Base-by-base conservation (phyloP, 148 eudicot species). In the Drosera capensis region DNA sequence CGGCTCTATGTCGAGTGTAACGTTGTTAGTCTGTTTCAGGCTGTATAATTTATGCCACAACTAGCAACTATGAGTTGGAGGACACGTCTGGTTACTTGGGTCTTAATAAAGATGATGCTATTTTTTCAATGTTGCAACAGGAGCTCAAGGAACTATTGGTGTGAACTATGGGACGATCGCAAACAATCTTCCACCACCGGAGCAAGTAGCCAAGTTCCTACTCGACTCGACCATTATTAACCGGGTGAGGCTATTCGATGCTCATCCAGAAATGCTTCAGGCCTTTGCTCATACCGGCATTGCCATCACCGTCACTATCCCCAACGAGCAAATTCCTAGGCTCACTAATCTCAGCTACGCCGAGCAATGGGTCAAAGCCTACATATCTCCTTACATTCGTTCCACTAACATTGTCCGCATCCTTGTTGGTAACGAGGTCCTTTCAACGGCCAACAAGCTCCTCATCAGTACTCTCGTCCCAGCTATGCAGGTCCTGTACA, bases 161-260 rank as follows among this genome's bases (percentile, higher is more conserved):
- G 82, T 82, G 2, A 79, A 82, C 66, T 82, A 82, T 38, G 87
- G 87, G 25, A 68, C 71, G 43, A 37, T 65, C 48, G 94, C 66
- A 0, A 57, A 71, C 62, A 71, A 79, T 67, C 94, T 82, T 22
- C 94, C 83, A 19, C 73, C 73, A 2, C 75, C 83, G 0, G 1
- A 23, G 2, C 62, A 60, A 23, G 87, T 82, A 0, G 83, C 80
- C 0, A 46, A 49, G 4, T 78, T 75, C 46, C 66, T 79, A 16
- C 56, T 35, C 0, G 49, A 75, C 26, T 62, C 74, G 44, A 82
- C 94, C 24, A 38, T 64, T 17, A 78, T 82, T 51, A 51, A 63
- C 58, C 77, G 63, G 6, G 77, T 82, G 24, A 70, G 71, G 51
- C 62, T 82, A 34, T 82, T 78, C 24, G 82, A 75, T 22, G 40